Conservation (phyloP, 192 early-diverging fungal species). For the Coemansia reversa region DNA sequence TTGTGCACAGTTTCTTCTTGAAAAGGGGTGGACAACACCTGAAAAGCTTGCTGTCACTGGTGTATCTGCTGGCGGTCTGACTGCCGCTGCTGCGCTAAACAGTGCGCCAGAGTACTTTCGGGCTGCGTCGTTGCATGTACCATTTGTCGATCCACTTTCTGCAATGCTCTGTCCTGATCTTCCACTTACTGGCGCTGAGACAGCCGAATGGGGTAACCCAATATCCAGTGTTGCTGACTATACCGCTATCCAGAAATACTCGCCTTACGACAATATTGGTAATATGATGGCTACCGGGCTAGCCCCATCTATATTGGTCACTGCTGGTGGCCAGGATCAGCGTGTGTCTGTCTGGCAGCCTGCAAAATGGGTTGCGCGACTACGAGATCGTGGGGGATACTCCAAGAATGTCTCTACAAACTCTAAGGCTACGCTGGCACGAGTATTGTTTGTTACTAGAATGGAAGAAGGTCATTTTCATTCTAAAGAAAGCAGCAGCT, state of each 20-base stretch:
- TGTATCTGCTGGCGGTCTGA: slow-evolving; percentile 74
- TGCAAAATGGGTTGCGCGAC: slow-evolving; percentile 81
- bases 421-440: neutral
- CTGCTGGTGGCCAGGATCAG: slow-evolving; percentile 75
- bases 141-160: slow-evolving; percentile 85
- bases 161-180: slow-evolving; percentile 76
- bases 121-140: slow-evolving; percentile 72
- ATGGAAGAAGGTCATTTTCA: slow-evolving; percentile 41
- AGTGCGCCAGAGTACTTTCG: slow-evolving; percentile 69
- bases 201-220: slow-evolving; percentile 77
- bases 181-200: slow-evolving; percentile 71
- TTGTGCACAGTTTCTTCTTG: slow-evolving; percentile 64
- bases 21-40: slow-evolving; percentile 58
- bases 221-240: slow-evolving; percentile 53
- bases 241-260: slow-evolving; percentile 58
- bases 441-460: slow-evolving; percentile 30
- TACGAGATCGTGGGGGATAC: slow-evolving; percentile 55
- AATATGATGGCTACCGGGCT: neutral
- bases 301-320: slow-evolving; percentile 67
- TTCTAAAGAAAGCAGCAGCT: slow-evolving; percentile 1
- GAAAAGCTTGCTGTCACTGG: slow-evolving; percentile 65
- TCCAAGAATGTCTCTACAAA: neutral
- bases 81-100: slow-evolving; percentile 69
- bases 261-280: slow-evolving; percentile 69
- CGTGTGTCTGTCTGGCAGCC: slow-evolving; percentile 83